phyloP scores from a whole-genome alignment of 169 alveolate species.

The Plasmodium billcollinsi region DNA sequence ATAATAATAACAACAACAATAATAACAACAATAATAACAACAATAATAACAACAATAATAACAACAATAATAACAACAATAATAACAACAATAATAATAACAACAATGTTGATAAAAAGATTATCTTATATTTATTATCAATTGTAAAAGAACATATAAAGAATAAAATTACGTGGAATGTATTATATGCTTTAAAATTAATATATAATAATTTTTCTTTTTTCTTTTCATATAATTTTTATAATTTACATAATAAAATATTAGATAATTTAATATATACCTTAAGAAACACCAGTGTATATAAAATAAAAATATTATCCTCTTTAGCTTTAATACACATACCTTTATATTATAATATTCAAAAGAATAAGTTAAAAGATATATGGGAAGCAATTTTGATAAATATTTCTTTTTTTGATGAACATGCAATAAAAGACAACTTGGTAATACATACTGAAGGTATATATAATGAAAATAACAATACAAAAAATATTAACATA shows the following conservation, averaged over 20 bases:
- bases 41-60: too few relatives aligned
- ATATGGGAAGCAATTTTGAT: constrained; percentile 55
- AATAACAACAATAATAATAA: constrained; percentile 14
- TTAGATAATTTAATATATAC: constrained; percentile 53
- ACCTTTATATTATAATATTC: constrained; percentile 62
- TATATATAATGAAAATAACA: too few relatives aligned
- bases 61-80: background rate
- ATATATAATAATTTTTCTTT: constrained; percentile 74
- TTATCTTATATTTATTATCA: constrained; percentile 72
- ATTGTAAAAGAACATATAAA: constrained; percentile 59
- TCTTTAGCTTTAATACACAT: constrained; percentile 75
- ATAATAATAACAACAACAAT: too few relatives aligned
- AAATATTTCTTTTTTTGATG: constrained; percentile 43
- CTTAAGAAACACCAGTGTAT: constrained; percentile 66
- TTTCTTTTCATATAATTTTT: constrained; percentile 48
- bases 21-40: too few relatives aligned
- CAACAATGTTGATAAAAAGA: constrained; percentile 59
- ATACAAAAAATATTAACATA: too few relatives aligned
- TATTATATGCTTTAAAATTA: constrained; percentile 66
- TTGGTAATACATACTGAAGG: background rate
- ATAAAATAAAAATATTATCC: constrained; percentile 75
- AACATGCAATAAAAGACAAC: constrained; percentile 11
- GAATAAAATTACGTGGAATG: constrained; percentile 77
- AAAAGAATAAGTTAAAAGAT: constrained; percentile 30
- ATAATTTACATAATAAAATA: constrained; percentile 41